A percentile compares a stretch with the other conserved stretches of the same genome.
Evolutionary conservation across 2,329 filamentous ascomycete species (phyloP).

Genomic region (Aquanectria penicillioides): DNA sequence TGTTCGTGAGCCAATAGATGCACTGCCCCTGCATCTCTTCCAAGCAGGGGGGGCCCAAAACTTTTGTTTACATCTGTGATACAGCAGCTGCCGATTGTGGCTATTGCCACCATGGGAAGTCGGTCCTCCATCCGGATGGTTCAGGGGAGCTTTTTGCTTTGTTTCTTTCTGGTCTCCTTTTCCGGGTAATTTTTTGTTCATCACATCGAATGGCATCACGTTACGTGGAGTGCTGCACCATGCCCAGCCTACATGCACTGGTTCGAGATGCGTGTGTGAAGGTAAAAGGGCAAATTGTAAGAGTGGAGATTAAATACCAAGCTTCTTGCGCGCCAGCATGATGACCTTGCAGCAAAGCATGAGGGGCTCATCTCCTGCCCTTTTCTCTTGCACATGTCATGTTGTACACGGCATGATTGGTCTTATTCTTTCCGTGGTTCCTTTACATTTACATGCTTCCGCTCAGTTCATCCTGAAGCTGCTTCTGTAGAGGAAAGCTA

Average conservation of each 20-base stretch:
- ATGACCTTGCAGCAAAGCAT: conserved; percentile 1
- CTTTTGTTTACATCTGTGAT: too few relatives aligned
- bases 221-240: too few relatives aligned
- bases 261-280: background rate
- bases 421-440: conserved; percentile 29
- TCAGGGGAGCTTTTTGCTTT: too few relatives aligned
- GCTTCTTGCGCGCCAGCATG: conserved; percentile 31
- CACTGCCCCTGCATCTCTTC: too few relatives aligned
- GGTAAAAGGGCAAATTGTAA: conserved; percentile 34
- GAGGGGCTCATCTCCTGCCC: conserved; percentile 2
- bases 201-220: background rate
- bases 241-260: background rate
- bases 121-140: too few relatives aligned
- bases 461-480: too few relatives aligned
- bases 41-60: too few relatives aligned
- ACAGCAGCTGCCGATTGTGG: too few relatives aligned
- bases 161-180: background rate
- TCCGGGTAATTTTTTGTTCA: background rate
- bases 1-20: too few relatives aligned
- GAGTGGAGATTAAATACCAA: conserved; percentile 45
- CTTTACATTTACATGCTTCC: conserved; percentile 35
- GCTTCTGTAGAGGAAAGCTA: too few relatives aligned
- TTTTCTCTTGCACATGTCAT: conserved; percentile 15
- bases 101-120: too few relatives aligned
- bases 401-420: conserved; percentile 27